Percentiles rank a stretch among this genome's conserved stretches.
phyloP scores from a whole-genome alignment of 352 stramenopile species.

The Phytophthora lateralis region DNA sequence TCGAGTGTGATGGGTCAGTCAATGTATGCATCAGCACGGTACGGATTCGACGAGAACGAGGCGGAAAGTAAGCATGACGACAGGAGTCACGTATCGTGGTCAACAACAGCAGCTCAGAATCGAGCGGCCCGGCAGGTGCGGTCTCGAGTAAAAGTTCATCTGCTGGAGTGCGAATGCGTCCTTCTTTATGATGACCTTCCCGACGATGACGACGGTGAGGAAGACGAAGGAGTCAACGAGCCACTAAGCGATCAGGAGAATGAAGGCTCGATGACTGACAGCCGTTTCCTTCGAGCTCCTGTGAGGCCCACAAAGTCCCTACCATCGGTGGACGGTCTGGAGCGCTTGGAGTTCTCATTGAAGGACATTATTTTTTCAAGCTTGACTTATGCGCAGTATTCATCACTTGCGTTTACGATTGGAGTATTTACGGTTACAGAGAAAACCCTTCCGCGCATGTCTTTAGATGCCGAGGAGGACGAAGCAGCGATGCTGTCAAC shows the following conservation, averaged over 20 bases:
- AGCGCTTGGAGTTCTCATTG: slow-evolving; percentile 67
- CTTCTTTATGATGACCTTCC: slow-evolving; percentile 85
- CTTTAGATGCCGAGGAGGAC: slow-evolving; percentile 65
- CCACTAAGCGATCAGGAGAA: slow-evolving; percentile 19
- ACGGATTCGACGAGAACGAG: slow-evolving; percentile 46
- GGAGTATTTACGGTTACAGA: slow-evolving; percentile 71
- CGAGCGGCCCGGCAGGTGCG: slow-evolving; percentile 49
- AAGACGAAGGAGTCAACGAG: slow-evolving; percentile 26
- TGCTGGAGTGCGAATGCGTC: slow-evolving; percentile 75
- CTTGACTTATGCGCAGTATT: slow-evolving; percentile 64
- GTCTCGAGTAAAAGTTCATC: slow-evolving; percentile 75
- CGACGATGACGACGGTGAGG: slow-evolving; percentile 48
- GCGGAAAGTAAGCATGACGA: slow-evolving; percentile 28
- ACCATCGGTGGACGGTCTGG: slow-evolving; percentile 64
- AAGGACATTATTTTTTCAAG: slow-evolving; percentile 77
- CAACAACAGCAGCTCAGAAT: slow-evolving; percentile 45
- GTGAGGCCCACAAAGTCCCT: slow-evolving; percentile 41
- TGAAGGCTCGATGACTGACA: slow-evolving; percentile 27
- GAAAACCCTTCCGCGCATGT: slow-evolving; percentile 79
- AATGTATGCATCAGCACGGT: slow-evolving; percentile 83
- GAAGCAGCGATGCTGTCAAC: slow-evolving; percentile 66
- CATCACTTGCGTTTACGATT: slow-evolving; percentile 57
- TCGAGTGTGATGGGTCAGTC: slow-evolving; percentile 74
- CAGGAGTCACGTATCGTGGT: slow-evolving; percentile 33
- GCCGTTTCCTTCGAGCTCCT: slow-evolving; percentile 27